phyloP scores from a whole-genome alignment of 2,329 filamentous ascomycete genomes.

The Aspergillus sp. region DNA sequence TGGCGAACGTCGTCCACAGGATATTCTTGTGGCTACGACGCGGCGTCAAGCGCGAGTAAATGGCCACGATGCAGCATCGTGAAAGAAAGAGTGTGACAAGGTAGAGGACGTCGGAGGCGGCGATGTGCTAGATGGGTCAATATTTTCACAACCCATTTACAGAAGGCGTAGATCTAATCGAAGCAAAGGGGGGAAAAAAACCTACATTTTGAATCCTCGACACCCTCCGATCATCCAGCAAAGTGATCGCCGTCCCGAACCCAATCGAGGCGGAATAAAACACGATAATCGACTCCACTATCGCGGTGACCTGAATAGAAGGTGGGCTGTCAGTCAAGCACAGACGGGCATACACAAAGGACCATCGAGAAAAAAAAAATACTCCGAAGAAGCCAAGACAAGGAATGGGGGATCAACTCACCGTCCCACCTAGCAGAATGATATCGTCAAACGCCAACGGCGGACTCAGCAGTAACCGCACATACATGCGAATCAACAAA shows the following conservation, averaged over 20 bases:
- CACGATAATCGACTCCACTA: conserved; percentile 20
- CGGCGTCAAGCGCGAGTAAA: conserved; percentile 38
- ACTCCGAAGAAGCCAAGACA: background rate
- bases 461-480: conserved; percentile 16
- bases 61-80: conserved; percentile 9
- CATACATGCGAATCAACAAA: conserved; percentile 25
- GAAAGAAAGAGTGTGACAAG: conserved; percentile 38
- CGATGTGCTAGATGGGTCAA: conserved; percentile 19
- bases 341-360: background rate
- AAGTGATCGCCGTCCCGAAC: conserved; percentile 19
- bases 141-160: too few species aligned
- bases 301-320: conserved; percentile 11
- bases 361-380: too few species aligned
- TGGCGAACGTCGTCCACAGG: conserved; percentile 27
- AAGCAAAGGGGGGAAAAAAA: conserved; percentile 9
- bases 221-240: conserved; percentile 10
- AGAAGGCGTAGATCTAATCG: too few species aligned
- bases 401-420: conserved; percentile 4
- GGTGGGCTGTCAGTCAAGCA: background rate
- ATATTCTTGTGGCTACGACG: conserved; percentile 29
- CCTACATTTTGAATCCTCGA: conserved; percentile 11
- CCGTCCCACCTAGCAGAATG: conserved; percentile 16
- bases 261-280: conserved; percentile 21
- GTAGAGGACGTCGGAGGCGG: conserved; percentile 35
- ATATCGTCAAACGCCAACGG: conserved; percentile 24